These are phyloP conservation scores for Tetrahymena elliotti DNA, from an alignment of 73 alveolate species.

Conservation along the genomic window DNA sequence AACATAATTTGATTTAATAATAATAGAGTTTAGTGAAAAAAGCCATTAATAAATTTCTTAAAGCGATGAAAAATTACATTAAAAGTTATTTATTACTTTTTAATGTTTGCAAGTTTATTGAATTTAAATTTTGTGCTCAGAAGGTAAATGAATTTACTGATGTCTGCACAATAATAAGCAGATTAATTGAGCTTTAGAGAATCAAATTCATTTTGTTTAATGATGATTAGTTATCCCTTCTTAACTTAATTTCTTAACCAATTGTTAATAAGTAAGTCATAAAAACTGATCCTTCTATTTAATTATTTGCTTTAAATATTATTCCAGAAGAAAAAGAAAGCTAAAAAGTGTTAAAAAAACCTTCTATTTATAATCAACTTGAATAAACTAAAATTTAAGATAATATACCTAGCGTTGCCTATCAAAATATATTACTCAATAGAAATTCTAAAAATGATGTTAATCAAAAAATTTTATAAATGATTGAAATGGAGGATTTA, in stretches of 20 bases:
- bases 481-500: not conserved
- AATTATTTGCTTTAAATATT: not conserved
- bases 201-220: not conserved
- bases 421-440: too few species aligned
- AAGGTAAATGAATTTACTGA: not conserved
- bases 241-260: not conserved
- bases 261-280: not conserved
- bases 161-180: not conserved
- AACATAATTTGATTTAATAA: too few species aligned
- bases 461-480: too few species aligned
- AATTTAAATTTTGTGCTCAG: not conserved
- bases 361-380: not conserved
- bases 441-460: too few species aligned
- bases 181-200: not conserved
- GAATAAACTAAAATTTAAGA: not conserved
- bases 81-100: not conserved
- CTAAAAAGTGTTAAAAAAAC: too few species aligned
- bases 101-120: not conserved
- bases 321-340: not conserved
- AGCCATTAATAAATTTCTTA: too few species aligned
- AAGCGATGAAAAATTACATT: not conserved
- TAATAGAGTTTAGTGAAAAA: not conserved
- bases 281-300: not conserved
- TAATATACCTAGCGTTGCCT: not conserved
- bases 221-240: not conserved